Evolutionary conservation across 768 basidiomycete species (phyloP).

Genomic region (Kwoniella europaea): DNA sequence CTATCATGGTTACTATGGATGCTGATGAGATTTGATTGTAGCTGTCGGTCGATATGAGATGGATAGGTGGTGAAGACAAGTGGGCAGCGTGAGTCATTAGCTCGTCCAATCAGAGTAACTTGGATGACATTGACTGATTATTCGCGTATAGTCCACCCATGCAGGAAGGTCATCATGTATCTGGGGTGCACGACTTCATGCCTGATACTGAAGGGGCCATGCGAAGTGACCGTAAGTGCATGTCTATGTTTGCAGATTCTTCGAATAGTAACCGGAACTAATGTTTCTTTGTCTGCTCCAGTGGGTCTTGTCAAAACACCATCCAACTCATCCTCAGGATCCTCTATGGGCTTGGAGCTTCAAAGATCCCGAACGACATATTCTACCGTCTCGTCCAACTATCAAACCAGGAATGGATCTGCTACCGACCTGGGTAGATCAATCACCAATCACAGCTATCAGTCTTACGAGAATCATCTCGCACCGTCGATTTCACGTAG

Average conservation of each 20-base stretch:
- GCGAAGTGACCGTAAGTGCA: constrained; percentile 31
- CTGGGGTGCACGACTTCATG: constrained; percentile 39
- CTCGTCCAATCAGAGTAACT: background rate
- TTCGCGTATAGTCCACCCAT: constrained; percentile 37
- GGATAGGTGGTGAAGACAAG: constrained; percentile 40
- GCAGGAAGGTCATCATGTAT: constrained; percentile 49
- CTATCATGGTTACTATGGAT: background rate
- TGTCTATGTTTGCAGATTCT: too few species aligned
- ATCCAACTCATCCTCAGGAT: constrained; percentile 41
- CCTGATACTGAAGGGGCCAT: constrained; percentile 23
- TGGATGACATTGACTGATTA: background rate
- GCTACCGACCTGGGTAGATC: constrained; percentile 9
- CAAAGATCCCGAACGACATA: constrained; percentile 25
- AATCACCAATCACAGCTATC: constrained; percentile 14
- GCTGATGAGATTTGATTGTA: constrained; percentile 1
- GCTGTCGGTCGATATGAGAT: constrained; percentile 45
- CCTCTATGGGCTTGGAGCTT: constrained; percentile 26
- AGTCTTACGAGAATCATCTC: constrained; percentile 44
- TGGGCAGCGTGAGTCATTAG: constrained; percentile 45
- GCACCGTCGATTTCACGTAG: constrained; percentile 1
- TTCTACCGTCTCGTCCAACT: constrained; percentile 26
- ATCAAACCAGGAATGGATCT: constrained; percentile 19
- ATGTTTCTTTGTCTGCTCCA: background rate
- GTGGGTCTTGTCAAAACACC: constrained; percentile 31
- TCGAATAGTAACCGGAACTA: background rate